Percentiles rank a stretch among this genome's conserved stretches.
Evolutionary conservation across 352 stramenopile species (phyloP).

Genomic region (Phytophthora pseudosyringae): DNA sequence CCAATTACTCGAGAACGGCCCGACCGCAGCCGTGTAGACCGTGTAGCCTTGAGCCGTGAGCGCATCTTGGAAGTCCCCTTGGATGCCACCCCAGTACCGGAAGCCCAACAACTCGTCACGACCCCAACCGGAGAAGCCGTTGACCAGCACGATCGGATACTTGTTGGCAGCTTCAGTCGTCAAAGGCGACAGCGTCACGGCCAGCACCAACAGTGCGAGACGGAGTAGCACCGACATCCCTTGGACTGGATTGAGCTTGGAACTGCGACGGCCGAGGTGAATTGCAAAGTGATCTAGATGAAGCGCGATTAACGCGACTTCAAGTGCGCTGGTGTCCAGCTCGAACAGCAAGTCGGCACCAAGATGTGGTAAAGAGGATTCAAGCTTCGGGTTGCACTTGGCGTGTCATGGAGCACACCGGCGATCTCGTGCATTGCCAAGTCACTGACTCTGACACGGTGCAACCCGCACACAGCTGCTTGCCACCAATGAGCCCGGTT

Average conservation of each 20-base stretch:
- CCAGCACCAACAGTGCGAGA: conserved; percentile 20
- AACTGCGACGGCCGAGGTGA: conserved; percentile 12
- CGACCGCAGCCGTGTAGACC: conserved; percentile 59
- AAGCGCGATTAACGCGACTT: conserved; percentile 2
- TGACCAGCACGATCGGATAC: conserved; percentile 64
- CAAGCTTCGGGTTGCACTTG: conserved; percentile 16
- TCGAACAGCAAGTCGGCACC: conserved; percentile 27
- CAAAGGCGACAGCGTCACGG: conserved; percentile 4
- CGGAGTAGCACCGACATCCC: conserved; percentile 25
- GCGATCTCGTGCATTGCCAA: neutral
- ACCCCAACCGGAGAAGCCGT: conserved; percentile 58
- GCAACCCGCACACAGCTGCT: conserved; percentile 10
- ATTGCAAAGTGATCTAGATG: conserved; percentile 30
- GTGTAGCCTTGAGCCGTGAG: conserved; percentile 49
- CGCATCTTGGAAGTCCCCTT: conserved; percentile 52
- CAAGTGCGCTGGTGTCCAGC: conserved; percentile 2
- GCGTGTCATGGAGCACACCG: conserved; percentile 16
- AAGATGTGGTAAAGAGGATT: conserved; percentile 16
- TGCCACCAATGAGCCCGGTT: conserved; percentile 1
- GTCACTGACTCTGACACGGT: conserved; percentile 21
- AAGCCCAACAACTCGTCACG: conserved; percentile 52
- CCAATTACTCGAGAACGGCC: conserved; percentile 67
- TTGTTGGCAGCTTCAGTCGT: conserved; percentile 40
- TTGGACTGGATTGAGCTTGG: conserved; percentile 6
- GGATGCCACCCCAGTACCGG: conserved; percentile 56